Percentiles rank a stretch among this genome's conserved stretches.
Evolutionary conservation across 2,329 filamentous ascomycete genomes (phyloP).

Genomic region (Lecanosticta acicola): DNA sequence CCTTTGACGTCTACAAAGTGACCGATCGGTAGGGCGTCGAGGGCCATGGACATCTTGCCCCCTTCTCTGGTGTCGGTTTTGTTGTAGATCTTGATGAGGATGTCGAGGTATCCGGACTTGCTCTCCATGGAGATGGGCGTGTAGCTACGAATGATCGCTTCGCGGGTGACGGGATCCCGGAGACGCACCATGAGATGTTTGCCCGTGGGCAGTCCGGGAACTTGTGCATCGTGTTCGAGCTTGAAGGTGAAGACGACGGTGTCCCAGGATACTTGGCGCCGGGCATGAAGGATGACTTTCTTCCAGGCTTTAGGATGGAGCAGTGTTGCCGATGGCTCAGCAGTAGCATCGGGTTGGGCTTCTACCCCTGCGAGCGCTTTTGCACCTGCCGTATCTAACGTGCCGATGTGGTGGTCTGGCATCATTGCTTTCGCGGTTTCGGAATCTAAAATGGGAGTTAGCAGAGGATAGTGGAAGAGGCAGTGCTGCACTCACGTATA

Average conservation of each 20-base stretch:
- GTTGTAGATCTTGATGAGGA: conserved; percentile 80
- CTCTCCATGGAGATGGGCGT: conserved; percentile 68
- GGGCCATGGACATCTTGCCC: conserved; percentile 74
- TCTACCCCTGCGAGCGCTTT: conserved; percentile 47
- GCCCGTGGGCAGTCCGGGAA: conserved; percentile 71
- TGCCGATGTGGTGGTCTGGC: conserved; percentile 76
- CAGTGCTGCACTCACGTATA: conserved; percentile 61
- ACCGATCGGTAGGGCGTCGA: conserved; percentile 67
- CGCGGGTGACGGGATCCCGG: conserved; percentile 62
- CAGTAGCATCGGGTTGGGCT: conserved; percentile 37
- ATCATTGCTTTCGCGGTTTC: conserved; percentile 92
- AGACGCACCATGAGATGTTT: conserved; percentile 84
- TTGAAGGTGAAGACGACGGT: conserved; percentile 76
- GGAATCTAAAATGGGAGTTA: conserved; percentile 57
- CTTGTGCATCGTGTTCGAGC: conserved; percentile 65
- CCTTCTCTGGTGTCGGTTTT: conserved; percentile 54
- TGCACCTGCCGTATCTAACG: conserved; percentile 58
- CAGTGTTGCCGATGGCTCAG: conserved; percentile 55
- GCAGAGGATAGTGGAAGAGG: neutral
- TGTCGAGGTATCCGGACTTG: conserved; percentile 59
- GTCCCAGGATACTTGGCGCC: conserved; percentile 67
- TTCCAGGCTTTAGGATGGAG: conserved; percentile 67
- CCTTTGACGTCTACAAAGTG: conserved; percentile 80
- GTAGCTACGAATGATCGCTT: conserved; percentile 77
- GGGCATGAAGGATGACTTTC: conserved; percentile 64